These are phyloP conservation scores for Dispira simplex DNA, from an alignment of 192 early-diverging fungal species.

Conservation along the genomic window DNA sequence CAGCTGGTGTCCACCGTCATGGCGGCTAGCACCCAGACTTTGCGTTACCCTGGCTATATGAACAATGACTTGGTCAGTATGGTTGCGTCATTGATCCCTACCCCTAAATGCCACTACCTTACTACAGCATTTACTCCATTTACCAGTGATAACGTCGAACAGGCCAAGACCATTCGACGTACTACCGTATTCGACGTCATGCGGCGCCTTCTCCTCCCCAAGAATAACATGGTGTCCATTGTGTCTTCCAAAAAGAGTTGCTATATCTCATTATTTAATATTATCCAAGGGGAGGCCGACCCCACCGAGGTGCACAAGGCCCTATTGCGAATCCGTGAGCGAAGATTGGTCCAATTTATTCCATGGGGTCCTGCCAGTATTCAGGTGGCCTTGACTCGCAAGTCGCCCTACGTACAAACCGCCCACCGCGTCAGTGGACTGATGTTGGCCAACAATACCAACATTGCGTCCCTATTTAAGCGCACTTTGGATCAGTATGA, in stretches of 20 bases:
- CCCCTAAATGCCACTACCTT: slow-evolving; percentile 94
- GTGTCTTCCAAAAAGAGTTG: slow-evolving; percentile 82
- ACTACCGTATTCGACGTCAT: slow-evolving; percentile 98
- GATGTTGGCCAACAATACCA: slow-evolving; percentile 98
- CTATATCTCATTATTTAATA: slow-evolving; percentile 96
- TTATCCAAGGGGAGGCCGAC: slow-evolving; percentile 98
- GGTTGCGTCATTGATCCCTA: slow-evolving; percentile 90
- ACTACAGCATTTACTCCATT: slow-evolving; percentile 96
- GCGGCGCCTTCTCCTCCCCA: slow-evolving; percentile 87
- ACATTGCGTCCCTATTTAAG: slow-evolving; percentile 83
- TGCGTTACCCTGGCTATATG: slow-evolving; percentile 99
- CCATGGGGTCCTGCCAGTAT: slow-evolving; percentile 99
- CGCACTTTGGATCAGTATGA: slow-evolving; percentile 89
- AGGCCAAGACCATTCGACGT: slow-evolving; percentile 85
- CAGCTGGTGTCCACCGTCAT: slow-evolving; percentile 99
- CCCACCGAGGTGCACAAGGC: slow-evolving; percentile 99
- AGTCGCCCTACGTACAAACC: slow-evolving; percentile 85
- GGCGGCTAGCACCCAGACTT: slow-evolving; percentile 87
- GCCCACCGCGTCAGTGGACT: slow-evolving; percentile 89
- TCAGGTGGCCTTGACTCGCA: slow-evolving; percentile 89
- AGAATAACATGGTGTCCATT: slow-evolving; percentile 96
- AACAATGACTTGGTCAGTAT: slow-evolving; percentile 97
- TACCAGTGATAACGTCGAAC: slow-evolving; percentile 79
- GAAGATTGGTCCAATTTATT: slow-evolving; percentile 88
- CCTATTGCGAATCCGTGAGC: slow-evolving; percentile 84